Evolutionary conservation across 148 eudicot genomes (phyloP).

Genomic region (Amaranthus palmeri): DNA sequence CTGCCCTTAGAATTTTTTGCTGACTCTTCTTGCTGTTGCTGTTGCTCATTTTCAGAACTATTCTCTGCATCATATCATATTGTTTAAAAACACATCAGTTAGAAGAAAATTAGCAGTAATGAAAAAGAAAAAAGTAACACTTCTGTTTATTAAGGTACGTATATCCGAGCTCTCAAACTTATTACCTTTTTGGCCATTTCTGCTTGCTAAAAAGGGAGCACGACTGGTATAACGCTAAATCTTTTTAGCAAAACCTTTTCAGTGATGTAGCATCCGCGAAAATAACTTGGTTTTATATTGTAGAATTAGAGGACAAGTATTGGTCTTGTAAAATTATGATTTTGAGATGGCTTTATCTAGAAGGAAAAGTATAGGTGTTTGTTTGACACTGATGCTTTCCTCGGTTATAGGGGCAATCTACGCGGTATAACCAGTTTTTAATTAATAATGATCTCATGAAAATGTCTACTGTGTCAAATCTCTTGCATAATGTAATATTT

Average conservation of each 20-base stretch:
- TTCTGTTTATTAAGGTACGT: background rate
- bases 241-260: no score
- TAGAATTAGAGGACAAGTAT: background rate
- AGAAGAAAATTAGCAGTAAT: background rate
- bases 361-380: background rate
- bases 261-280: background rate
- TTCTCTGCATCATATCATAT: conserved; percentile 17
- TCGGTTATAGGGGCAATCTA: background rate
- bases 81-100: background rate
- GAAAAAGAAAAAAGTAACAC: background rate
- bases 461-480: background rate
- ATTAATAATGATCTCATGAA: background rate
- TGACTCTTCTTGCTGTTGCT: conserved; percentile 18
- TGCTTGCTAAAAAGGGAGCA: background rate
- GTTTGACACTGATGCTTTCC: conserved; percentile 5
- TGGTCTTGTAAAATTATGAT: background rate
- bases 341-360: conserved; percentile 5
- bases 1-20: conserved; percentile 21
- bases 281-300: background rate
- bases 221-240: background rate
- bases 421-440: background rate
- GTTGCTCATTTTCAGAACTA: conserved; percentile 20
- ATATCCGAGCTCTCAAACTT: background rate
- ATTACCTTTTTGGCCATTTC: conserved; percentile 29
- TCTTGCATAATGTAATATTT: background rate